These are phyloP conservation scores for Guadua angustifolia DNA, from an alignment of 176 grass and related monocot genomes.

Conservation along the genomic window DNA sequence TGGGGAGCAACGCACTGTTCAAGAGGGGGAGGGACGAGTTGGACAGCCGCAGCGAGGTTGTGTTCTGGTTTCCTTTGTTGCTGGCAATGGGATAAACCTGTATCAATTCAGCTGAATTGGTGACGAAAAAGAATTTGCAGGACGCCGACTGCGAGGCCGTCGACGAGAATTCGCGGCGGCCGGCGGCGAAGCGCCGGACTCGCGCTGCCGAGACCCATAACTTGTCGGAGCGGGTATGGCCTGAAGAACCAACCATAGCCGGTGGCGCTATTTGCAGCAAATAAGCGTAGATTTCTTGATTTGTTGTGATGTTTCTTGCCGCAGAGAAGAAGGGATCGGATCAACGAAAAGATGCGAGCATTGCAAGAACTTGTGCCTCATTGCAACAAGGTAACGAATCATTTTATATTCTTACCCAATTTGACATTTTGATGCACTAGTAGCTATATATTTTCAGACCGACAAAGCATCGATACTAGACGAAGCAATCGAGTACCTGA, in stretches of 20 bases:
- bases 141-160: slow-evolving; percentile 55
- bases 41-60: slow-evolving; percentile 65
- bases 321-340: slow-evolving; percentile 87
- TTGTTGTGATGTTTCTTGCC: neutral
- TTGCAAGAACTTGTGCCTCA: slow-evolving; percentile 93
- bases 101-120: slow-evolving; percentile 26
- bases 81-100: neutral
- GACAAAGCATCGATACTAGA: slow-evolving; percentile 93
- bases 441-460: slow-evolving; percentile 53
- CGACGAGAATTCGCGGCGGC: slow-evolving; percentile 41
- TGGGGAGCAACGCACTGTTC: slow-evolving; percentile 49
- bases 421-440: neutral
- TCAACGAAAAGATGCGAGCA: slow-evolving; percentile 92
- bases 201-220: slow-evolving; percentile 91
- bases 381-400: slow-evolving; percentile 69
- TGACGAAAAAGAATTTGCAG: slow-evolving; percentile 43
- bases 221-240: slow-evolving; percentile 76
- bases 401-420: neutral
- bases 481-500: slow-evolving; percentile 92
- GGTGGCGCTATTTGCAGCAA: neutral
- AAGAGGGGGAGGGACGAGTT: slow-evolving; percentile 49
- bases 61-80: slow-evolving; percentile 14
- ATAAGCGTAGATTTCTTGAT: slow-evolving; percentile 22
- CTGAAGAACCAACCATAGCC: slow-evolving; percentile 8
- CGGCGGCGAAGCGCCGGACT: slow-evolving; percentile 64